These are phyloP conservation scores for Dryas alaskensis DNA, from an alignment of 306 rosid species.

Conservation along the genomic window DNA sequence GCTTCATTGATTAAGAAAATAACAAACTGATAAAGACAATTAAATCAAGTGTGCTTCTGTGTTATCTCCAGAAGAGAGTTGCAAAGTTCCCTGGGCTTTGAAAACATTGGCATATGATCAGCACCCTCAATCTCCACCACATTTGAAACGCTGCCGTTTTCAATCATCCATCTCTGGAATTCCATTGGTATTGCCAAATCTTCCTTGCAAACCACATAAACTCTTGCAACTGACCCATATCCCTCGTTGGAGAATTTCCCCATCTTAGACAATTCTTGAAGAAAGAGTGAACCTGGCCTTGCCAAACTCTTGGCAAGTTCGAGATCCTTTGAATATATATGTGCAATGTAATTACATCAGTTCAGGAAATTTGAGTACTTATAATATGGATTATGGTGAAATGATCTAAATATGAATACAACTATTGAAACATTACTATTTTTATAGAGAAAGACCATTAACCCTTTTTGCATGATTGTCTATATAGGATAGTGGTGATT, in stretches of 20 bases:
- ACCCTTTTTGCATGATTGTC: too few species aligned
- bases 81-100: slow-evolving; percentile 30
- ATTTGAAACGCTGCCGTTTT: slow-evolving; percentile 32
- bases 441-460: too few species aligned
- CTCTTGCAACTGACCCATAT: slow-evolving; percentile 42
- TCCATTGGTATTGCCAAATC: slow-evolving; percentile 32
- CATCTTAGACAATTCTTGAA: slow-evolving; percentile 36
- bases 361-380: background rate
- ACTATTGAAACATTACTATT: too few species aligned
- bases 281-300: slow-evolving; percentile 40
- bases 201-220: slow-evolving; percentile 24
- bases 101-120: slow-evolving; percentile 46
- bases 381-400: too few species aligned
- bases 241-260: slow-evolving; percentile 33
- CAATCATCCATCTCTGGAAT: slow-evolving; percentile 50
- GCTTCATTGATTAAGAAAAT: too few species aligned
- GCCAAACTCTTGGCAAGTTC: slow-evolving; percentile 39
- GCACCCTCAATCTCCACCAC: slow-evolving; percentile 45
- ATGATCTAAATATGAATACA: too few species aligned
- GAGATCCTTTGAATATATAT: slow-evolving; percentile 33
- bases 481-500: too few species aligned
- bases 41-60: slow-evolving; percentile 7
- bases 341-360: background rate
- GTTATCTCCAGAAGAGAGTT: slow-evolving; percentile 38
- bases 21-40: background rate